Evolutionary conservation across 345 rosid genomes (phyloP).

Genomic region (Turritis glabra): DNA sequence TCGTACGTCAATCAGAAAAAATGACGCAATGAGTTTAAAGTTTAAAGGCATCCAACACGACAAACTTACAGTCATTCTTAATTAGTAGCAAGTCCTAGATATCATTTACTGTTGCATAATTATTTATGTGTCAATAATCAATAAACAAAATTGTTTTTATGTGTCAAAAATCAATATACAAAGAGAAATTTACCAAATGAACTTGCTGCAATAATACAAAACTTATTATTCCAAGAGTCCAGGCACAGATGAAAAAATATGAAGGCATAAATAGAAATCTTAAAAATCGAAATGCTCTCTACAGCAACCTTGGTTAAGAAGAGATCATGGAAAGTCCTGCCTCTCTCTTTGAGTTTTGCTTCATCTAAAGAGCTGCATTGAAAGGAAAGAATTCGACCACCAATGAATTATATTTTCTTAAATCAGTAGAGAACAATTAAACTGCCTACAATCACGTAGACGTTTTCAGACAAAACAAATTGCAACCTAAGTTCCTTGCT

Average conservation of each 20-base stretch:
- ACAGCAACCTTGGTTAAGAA: conserved; percentile 77
- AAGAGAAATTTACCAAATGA: not conserved
- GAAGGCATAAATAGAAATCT: not conserved
- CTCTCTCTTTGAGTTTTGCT: conserved; percentile 90
- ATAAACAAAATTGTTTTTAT: not conserved
- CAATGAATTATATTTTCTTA: not conserved
- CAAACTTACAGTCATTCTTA: not conserved
- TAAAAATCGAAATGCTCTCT: not conserved
- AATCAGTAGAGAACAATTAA: not conserved
- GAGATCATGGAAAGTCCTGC: conserved; percentile 80
- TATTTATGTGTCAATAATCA: not conserved
- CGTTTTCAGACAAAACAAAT: conserved; percentile 9
- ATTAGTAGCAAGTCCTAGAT: conserved; percentile 6
- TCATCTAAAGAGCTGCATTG: conserved; percentile 79
- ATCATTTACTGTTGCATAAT: not conserved
- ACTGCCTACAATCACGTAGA: conserved; percentile 9
- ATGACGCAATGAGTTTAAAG: not conserved
- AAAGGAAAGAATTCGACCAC: not conserved
- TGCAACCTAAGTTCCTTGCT: conserved; percentile 81
- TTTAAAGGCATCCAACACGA: not conserved
- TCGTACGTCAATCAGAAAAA: conserved; percentile 34
- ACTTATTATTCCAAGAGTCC: not conserved
- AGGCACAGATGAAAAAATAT: not conserved
- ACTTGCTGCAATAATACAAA: not conserved
- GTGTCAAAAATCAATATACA: not conserved